Conservation (phyloP, 2,329 filamentous ascomycete genomes). For the Talaromyces atroroseus region DNA sequence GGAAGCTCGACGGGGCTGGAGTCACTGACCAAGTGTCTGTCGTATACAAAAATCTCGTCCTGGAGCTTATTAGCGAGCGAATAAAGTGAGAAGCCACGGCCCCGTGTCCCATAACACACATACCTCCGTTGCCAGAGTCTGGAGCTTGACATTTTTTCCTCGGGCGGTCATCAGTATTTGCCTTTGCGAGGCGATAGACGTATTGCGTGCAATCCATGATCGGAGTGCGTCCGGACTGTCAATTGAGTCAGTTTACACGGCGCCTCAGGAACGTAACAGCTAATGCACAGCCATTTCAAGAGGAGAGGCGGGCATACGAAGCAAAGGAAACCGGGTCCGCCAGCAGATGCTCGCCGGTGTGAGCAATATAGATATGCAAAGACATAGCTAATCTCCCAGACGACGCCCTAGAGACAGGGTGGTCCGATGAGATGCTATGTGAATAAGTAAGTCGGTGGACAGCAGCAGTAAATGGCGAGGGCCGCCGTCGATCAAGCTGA, state of each 20-base stretch:
- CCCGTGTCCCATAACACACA: background rate
- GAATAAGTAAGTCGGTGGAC: background rate
- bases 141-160: constrained; percentile 76
- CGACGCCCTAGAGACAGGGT: constrained; percentile 21
- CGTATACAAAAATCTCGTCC: constrained; percentile 89
- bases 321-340: constrained; percentile 70
- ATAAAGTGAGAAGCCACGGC: background rate
- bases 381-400: constrained; percentile 60
- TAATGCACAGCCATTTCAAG: background rate
- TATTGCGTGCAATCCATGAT: constrained; percentile 69
- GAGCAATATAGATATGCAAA: constrained; percentile 84
- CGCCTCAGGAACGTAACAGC: background rate
- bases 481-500: background rate
- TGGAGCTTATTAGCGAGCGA: constrained; percentile 31
- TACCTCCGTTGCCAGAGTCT: constrained; percentile 76
- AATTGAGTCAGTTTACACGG: constrained; percentile 11
- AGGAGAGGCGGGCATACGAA: constrained; percentile 51
- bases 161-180: constrained; percentile 83
- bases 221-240: constrained; percentile 76
- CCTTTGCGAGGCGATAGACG: constrained; percentile 66
- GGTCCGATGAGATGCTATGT: constrained; percentile 11
- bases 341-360: constrained; percentile 80
- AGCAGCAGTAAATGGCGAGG: background rate
- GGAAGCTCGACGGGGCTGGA: constrained; percentile 45
- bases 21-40: constrained; percentile 63